phyloP scores from a whole-genome alignment of 1,284 basidiomycete species.

The Grifola frondosa region DNA sequence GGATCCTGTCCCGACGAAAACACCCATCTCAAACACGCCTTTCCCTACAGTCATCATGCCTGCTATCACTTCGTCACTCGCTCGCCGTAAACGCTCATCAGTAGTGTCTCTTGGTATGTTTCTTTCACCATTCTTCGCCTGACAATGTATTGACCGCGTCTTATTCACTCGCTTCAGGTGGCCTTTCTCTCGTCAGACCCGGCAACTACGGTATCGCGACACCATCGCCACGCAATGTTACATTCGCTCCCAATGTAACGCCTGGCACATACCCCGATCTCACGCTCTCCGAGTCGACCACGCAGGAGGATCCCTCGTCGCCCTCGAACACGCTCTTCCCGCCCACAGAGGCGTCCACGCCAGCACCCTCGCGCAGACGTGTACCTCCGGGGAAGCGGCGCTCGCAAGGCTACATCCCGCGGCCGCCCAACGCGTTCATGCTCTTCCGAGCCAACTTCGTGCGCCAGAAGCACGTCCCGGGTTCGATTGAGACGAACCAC shows the following conservation, averaged over 20 bases:
- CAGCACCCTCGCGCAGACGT: constrained; percentile 39
- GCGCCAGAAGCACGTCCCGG: constrained; percentile 76
- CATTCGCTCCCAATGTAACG: constrained; percentile 73
- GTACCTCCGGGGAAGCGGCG: constrained; percentile 56
- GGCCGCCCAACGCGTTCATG: constrained; percentile 93
- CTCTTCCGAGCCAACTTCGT: constrained; percentile 90
- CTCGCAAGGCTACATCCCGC: constrained; percentile 73
- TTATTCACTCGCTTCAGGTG: too few species aligned
- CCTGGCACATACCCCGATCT: constrained; percentile 54
- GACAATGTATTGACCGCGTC: too few species aligned
- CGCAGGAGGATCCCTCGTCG: constrained; percentile 25
- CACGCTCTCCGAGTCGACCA: constrained; percentile 20
- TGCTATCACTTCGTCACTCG: too few species aligned
- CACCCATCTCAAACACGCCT: too few species aligned
- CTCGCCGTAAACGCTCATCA: too few species aligned
- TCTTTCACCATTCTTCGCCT: too few species aligned
- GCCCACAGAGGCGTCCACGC: constrained; percentile 27
- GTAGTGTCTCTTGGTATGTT: too few species aligned
- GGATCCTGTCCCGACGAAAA: too few species aligned
- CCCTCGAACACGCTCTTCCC: constrained; percentile 36
- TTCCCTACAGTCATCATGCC: too few species aligned
- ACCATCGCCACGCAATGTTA: constrained; percentile 50
- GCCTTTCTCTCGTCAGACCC: constrained; percentile 47
- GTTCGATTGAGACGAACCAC: constrained; percentile 82
- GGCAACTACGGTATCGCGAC: constrained; percentile 53